Conservation (phyloP, 306 rosid genomes). For the Quillaja saponaria region DNA sequence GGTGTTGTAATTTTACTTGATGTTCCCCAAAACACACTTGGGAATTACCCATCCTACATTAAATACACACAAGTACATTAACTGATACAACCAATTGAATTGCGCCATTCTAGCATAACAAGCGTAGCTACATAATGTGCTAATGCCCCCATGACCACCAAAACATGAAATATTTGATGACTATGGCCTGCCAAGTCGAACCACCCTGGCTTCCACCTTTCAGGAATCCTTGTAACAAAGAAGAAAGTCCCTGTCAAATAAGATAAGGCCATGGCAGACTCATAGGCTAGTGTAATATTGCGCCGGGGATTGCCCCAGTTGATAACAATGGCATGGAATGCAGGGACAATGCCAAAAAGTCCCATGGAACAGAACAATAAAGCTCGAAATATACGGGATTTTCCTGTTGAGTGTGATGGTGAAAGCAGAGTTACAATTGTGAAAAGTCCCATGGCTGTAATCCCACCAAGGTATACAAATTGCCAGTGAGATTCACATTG, state of each 20-base stretch:
- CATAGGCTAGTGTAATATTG: conserved; percentile 61
- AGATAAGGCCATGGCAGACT: conserved; percentile 71
- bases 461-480: conserved; percentile 69
- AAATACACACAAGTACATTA: too few relatives aligned
- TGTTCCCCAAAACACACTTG: too few relatives aligned
- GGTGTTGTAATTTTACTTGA: too few relatives aligned
- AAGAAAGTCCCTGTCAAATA: conserved; percentile 70
- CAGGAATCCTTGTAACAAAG: conserved; percentile 78
- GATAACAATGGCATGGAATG: conserved; percentile 66
- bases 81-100: conserved; percentile 46
- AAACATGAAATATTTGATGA: conserved; percentile 83
- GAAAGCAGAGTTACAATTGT: conserved; percentile 70
- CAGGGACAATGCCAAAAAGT: conserved; percentile 80
- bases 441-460: conserved; percentile 79
- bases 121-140: conserved; percentile 85
- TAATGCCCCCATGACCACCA: conserved; percentile 82
- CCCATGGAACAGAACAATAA: conserved; percentile 89
- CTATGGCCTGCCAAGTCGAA: conserved; percentile 94
- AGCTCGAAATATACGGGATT: conserved; percentile 66
- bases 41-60: too few relatives aligned
- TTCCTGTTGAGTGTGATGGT: conserved; percentile 50
- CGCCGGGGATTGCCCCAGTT: conserved; percentile 84
- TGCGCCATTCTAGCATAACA: conserved; percentile 78
- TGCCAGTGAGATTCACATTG: conserved; percentile 89
- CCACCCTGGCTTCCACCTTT: conserved; percentile 87